Base-by-base conservation (phyloP, 1,284 basidiomycete genomes). In the Cryptococcus hybrid region DNA sequence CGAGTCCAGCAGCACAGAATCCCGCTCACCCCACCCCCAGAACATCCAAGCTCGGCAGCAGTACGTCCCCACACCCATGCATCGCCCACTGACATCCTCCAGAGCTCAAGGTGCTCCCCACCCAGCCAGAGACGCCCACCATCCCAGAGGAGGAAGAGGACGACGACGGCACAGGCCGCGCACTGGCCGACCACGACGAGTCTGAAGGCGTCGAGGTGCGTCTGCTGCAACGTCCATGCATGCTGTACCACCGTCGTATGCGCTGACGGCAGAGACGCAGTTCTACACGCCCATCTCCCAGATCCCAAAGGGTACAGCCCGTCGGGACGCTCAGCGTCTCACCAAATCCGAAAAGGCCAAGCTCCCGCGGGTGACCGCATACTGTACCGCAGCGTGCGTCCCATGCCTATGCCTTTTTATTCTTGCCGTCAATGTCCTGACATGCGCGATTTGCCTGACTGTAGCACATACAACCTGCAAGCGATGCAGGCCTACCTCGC, bases 341-440 rank as follows among this genome's bases (percentile, higher is more conserved):
- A 97, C 93, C 0, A 94, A 95, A 79, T 91, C 89, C 76, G 94
- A 94, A 70, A 92, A 93, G 39, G 92, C 93, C 66, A 91, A 88
- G 45, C 77, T 97, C 37, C 92, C 94, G n/a, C 81, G 94, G 64
- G 93, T 95, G 15, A 96, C 93, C 3, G 93, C 93, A 2, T 97
- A 96, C 78, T 91, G 92, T 55, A 97, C 93, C 12, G 91, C 93
- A 42, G 88, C 85, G 90, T 93, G 76, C 66, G 84, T 78, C 4
- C 47, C 37, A 34, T 44, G 35, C 39, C 36, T 34, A 15, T 7
- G 5, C 42, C 9, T 8, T 9, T 7, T 5, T 18, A 38, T 49
- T 38, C 11, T 36, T 12, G 12, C 24, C 44, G 9, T 24, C 30
- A 30, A 30, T 4, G 30, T 30, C 34, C 24, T 12, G 15, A n/a